Percentiles rank a stretch among this genome's conserved stretches.
Conservation (phyloP, 129 eudicot genomes). For the Chrysanthemum makinoi region DNA sequence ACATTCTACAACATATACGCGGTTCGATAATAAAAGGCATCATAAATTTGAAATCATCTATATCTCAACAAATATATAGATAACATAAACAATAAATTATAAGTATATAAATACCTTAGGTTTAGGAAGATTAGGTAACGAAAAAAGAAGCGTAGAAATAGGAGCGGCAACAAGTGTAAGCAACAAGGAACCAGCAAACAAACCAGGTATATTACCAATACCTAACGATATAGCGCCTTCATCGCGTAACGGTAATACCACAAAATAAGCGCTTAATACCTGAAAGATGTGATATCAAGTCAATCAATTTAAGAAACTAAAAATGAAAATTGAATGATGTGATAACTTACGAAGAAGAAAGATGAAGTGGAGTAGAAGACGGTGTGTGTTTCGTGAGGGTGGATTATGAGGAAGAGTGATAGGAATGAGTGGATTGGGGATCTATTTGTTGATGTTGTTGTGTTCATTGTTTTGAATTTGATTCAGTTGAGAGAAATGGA, state of each 20-base stretch:
- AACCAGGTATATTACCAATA: conserved; percentile 73
- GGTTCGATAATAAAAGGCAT: not conserved
- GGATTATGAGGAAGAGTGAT: conserved; percentile 55
- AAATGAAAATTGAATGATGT: not conserved
- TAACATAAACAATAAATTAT: not conserved
- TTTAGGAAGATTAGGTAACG: conserved; percentile 78
- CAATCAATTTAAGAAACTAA: not conserved
- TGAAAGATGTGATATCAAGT: conserved; percentile 19
- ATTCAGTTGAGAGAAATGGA: not conserved
- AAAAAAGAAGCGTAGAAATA: conserved; percentile 73
- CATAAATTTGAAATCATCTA: too few relatives aligned
- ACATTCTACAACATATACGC: too few relatives aligned
- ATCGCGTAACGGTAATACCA: conserved; percentile 90
- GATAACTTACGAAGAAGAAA: conserved; percentile 71
- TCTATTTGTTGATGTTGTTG: conserved; percentile 36
- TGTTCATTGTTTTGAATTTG: not conserved
- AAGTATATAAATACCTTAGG: conserved; percentile 43
- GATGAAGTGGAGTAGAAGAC: conserved; percentile 72
- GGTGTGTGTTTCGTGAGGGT: conserved; percentile 72
- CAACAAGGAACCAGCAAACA: conserved; percentile 81
- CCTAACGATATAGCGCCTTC: conserved; percentile 97
- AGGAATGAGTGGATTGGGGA: conserved; percentile 52
- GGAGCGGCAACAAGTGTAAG: conserved; percentile 92
- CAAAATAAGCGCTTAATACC: conserved; percentile 90
- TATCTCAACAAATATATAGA: not conserved